These are phyloP conservation scores for Phytopythium litorale DNA, from an alignment of 352 stramenopile genomes.

Conservation along the genomic window DNA sequence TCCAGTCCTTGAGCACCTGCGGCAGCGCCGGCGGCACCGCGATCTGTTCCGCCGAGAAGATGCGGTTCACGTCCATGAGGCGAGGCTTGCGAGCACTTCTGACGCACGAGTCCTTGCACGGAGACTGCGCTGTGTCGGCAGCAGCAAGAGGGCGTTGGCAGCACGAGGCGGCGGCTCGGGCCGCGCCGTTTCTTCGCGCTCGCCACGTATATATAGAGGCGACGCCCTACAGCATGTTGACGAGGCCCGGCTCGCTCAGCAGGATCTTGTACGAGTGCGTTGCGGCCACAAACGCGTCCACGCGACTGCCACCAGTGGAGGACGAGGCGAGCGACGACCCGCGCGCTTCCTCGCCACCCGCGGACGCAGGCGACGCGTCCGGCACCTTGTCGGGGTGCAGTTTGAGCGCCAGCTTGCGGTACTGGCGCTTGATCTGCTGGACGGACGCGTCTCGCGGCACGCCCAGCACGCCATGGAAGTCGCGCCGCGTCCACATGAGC, in stretches of 20 bases:
- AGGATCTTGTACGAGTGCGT: conserved; percentile 80
- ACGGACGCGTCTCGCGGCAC: conserved; percentile 54
- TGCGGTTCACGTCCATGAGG: conserved; percentile 89
- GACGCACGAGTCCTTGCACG: not conserved
- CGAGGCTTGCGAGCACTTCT: not conserved
- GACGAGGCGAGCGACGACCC: conserved; percentile 21
- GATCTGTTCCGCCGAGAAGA: conserved; percentile 92
- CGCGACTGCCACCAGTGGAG: conserved; percentile 28
- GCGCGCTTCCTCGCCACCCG: not conserved
- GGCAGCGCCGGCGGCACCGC: conserved; percentile 84
- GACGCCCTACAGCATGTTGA: conserved; percentile 23
- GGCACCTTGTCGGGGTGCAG: conserved; percentile 75
- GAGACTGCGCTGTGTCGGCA: not conserved
- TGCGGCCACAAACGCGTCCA: conserved; percentile 78
- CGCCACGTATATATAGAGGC: conserved; percentile 1
- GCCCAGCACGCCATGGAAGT: conserved; percentile 73
- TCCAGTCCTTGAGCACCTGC: conserved; percentile 88
- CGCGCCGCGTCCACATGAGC: conserved; percentile 75
- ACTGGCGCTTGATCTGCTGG: conserved; percentile 80
- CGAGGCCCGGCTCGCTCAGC: conserved; percentile 39
- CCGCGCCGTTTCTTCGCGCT: not conserved
- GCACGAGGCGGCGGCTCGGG: not conserved
- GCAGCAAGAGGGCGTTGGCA: not conserved
- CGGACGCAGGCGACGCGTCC: conserved; percentile 13
- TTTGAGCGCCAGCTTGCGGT: conserved; percentile 82